Evolutionary conservation across 148 eudicot genomes (phyloP).

Genomic region (Persicaria maculosa): DNA sequence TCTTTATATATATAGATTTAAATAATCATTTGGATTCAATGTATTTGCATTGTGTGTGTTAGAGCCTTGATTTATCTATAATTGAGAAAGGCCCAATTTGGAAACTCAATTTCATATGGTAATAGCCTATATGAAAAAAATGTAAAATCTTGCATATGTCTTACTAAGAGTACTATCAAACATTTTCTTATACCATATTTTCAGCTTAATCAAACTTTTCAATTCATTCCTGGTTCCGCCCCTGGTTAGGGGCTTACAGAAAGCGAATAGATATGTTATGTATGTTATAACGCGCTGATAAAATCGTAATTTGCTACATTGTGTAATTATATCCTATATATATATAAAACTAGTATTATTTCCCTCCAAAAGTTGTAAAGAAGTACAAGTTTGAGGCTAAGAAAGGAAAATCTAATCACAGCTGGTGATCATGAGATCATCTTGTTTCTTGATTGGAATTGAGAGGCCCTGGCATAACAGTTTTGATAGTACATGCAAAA

Average conservation of each 20-base stretch:
- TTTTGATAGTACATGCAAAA: slow-evolving; percentile 6
- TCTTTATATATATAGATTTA: not conserved
- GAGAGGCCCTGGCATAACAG: slow-evolving; percentile 10
- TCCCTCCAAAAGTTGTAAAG: no score
- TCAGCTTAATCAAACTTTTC: no score
- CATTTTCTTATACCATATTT: no score
- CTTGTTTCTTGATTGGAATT: slow-evolving; percentile 2
- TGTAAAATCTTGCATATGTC: no score
- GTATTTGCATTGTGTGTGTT: not conserved
- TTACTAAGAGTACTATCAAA: no score
- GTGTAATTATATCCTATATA: no score
- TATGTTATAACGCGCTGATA: not conserved
- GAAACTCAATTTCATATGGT: not conserved
- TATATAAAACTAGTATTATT: no score
- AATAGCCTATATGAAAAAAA: not conserved
- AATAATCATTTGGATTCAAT: slow-evolving; percentile 10
- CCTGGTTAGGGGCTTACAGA: not conserved
- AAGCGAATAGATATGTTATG: not conserved
- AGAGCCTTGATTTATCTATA: not conserved
- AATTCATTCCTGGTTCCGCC: no score
- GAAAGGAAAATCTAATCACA: not conserved
- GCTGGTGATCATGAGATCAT: not conserved
- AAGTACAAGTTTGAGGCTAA: not conserved
- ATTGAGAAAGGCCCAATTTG: not conserved
- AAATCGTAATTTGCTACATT: not conserved